Percentiles rank a stretch among this genome's conserved stretches.
Evolutionary conservation across 225 moss, liverwort and hornwort species (phyloP).

Genomic region (Bryoerythrophyllum caledonicum): DNA sequence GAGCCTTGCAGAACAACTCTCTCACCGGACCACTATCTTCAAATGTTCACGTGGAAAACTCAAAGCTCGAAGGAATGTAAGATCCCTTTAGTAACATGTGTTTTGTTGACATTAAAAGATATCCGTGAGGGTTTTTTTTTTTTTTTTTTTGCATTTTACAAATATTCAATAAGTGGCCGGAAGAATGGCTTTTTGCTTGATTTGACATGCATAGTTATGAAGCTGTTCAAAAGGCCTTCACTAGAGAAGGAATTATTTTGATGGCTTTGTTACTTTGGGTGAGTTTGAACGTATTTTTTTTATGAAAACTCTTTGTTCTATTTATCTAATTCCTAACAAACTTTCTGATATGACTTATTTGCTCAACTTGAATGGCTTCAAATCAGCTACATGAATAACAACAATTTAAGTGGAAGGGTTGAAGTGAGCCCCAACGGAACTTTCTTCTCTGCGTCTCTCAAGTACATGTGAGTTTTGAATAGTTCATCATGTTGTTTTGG

Average conservation of each 20-base stretch:
- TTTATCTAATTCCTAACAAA: too few relatives aligned
- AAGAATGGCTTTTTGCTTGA: too few relatives aligned
- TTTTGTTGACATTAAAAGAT: background rate
- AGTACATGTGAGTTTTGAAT: background rate
- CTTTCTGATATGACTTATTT: background rate
- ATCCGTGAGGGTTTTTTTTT: background rate
- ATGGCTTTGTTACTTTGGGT: too few relatives aligned
- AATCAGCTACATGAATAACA: background rate
- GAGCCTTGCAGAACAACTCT: background rate
- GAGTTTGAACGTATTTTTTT: too few relatives aligned
- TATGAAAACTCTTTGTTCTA: too few relatives aligned
- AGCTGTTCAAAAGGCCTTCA: background rate
- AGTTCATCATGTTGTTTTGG: background rate
- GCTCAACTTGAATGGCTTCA: background rate
- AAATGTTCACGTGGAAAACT: background rate
- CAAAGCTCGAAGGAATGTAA: background rate
- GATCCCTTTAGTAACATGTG: background rate
- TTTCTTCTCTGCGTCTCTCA: background rate
- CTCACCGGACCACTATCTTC: background rate
- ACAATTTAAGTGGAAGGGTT: background rate
- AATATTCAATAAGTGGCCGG: too few relatives aligned
- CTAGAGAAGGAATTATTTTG: too few relatives aligned
- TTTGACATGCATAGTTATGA: too few relatives aligned
- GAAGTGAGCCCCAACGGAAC: background rate
- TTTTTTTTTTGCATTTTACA: too few relatives aligned